Conservation (phyloP, 1,284 basidiomycete species). For the Anthracocystis walkeri region DNA sequence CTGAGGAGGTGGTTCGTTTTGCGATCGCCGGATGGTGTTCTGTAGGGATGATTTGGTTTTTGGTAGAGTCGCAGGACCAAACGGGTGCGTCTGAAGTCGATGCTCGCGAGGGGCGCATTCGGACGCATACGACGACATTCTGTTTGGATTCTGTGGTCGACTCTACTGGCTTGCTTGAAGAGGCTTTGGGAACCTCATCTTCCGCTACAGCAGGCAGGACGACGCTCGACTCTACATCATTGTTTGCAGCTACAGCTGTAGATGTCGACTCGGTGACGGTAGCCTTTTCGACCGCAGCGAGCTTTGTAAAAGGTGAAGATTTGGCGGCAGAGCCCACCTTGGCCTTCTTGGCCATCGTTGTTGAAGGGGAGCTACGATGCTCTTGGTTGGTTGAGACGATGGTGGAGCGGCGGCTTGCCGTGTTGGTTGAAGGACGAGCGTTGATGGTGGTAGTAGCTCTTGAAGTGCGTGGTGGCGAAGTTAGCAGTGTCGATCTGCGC, state of each 20-base stretch:
- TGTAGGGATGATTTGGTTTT: conserved; percentile 60
- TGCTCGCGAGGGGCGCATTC: conserved; percentile 51
- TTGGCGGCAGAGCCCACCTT: conserved; percentile 43
- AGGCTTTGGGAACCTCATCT: conserved; percentile 15
- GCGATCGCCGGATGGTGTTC: conserved; percentile 66
- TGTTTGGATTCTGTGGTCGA: conserved; percentile 35
- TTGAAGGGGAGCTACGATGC: conserved; percentile 19
- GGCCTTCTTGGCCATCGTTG: conserved; percentile 46
- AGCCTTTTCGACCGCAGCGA: conserved; percentile 2
- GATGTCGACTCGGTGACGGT: not conserved
- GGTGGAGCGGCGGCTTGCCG: conserved; percentile 26
- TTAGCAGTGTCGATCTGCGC: conserved; percentile 18
- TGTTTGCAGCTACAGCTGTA: not conserved
- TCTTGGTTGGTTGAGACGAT: conserved; percentile 1
- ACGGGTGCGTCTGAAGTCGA: conserved; percentile 25
- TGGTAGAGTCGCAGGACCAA: conserved; percentile 55
- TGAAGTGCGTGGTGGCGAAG: conserved; percentile 26
- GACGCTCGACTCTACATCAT: conserved; percentile 11
- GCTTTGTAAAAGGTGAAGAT: conserved; percentile 40
- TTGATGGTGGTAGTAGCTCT: conserved; percentile 25
- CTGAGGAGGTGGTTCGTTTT: conserved; percentile 56
- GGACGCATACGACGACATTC: conserved; percentile 68
- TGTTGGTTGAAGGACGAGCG: conserved; percentile 14
- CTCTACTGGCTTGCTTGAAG: conserved; percentile 12
- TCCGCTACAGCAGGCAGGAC: conserved; percentile 15